A percentile compares a stretch with the other conserved stretches of the same genome.
These are phyloP conservation scores for Dactylonectria macrodidyma DNA, from an alignment of 2,329 filamentous ascomycete species.

Conservation along the genomic window DNA sequence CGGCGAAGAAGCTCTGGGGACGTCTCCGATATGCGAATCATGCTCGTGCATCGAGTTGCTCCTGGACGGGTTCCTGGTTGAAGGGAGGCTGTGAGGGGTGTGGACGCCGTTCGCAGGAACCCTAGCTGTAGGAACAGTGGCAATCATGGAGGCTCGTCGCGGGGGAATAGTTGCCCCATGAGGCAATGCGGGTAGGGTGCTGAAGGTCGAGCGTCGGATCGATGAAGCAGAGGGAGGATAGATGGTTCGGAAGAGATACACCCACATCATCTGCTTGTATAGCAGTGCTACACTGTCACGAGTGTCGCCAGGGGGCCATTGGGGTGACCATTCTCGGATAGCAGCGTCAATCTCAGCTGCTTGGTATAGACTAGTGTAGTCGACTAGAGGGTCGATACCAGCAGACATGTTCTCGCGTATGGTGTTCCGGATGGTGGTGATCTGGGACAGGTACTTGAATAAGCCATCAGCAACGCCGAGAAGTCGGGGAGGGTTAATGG, in stretches of 20 bases:
- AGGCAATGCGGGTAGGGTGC: constrained; percentile 43
- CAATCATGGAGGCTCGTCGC: constrained; percentile 55
- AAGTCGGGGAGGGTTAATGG: constrained; percentile 69
- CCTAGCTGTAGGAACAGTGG: constrained; percentile 45
- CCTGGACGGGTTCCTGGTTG: constrained; percentile 55
- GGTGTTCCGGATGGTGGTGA: constrained; percentile 81
- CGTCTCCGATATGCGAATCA: constrained; percentile 43
- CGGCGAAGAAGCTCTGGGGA: constrained; percentile 56
- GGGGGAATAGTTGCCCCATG: constrained; percentile 40
- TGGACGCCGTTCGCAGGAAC: constrained; percentile 33
- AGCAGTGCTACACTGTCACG: constrained; percentile 70
- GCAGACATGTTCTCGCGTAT: constrained; percentile 78
- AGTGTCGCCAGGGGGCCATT: constrained; percentile 70
- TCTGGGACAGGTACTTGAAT: constrained; percentile 83
- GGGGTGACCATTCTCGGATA: constrained; percentile 81
- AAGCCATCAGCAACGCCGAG: constrained; percentile 88
- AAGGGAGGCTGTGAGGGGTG: constrained; percentile 50
- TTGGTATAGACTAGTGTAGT: constrained; percentile 80
- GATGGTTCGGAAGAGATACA: constrained; percentile 74
- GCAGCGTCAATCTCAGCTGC: constrained; percentile 83
- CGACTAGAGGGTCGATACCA: constrained; percentile 76
- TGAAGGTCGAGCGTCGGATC: constrained; percentile 51
- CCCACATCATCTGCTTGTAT: constrained; percentile 77
- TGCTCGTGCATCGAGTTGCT: constrained; percentile 59
- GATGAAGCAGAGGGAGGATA: constrained; percentile 64